Evolutionary conservation across 176 grass and related monocot species (phyloP).

Genomic region (Triticum dicoccoides): DNA sequence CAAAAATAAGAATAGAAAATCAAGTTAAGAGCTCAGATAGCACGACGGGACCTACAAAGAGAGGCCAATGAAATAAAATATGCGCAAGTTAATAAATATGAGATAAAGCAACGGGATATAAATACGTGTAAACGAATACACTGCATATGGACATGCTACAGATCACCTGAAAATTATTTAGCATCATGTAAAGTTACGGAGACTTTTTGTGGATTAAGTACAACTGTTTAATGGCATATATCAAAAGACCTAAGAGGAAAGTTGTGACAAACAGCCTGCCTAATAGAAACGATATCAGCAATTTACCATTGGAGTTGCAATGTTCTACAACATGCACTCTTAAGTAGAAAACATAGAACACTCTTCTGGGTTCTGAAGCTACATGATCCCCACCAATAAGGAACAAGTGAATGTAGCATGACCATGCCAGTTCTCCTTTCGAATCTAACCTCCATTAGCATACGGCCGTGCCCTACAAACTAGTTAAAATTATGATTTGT

Average conservation of each 20-base stretch:
- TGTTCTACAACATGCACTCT: not conserved
- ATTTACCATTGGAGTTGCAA: not conserved
- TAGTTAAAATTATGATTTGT: not conserved
- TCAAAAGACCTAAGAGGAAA: not conserved
- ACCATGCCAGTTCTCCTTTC: not conserved
- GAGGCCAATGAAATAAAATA: not conserved
- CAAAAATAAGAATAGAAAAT: not conserved
- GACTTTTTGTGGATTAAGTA: not conserved
- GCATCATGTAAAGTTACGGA: not conserved
- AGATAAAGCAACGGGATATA: not conserved
- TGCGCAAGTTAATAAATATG: not conserved
- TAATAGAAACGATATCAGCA: not conserved
- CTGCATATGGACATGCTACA: not conserved
- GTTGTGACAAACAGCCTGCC: not conserved
- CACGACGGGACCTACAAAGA: not conserved
- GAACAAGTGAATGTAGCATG: not conserved
- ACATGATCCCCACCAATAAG: not conserved
- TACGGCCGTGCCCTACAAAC: not conserved
- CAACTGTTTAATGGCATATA: not conserved
- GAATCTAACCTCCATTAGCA: not conserved
- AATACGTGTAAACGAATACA: not conserved
- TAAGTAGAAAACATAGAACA: not conserved
- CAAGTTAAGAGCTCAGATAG: slow-evolving; percentile 13
- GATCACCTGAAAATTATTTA: not conserved
- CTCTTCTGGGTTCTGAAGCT: not conserved